Evolutionary conservation across 306 rosid species (phyloP).

Genomic region (Trifolium fragiferum): DNA sequence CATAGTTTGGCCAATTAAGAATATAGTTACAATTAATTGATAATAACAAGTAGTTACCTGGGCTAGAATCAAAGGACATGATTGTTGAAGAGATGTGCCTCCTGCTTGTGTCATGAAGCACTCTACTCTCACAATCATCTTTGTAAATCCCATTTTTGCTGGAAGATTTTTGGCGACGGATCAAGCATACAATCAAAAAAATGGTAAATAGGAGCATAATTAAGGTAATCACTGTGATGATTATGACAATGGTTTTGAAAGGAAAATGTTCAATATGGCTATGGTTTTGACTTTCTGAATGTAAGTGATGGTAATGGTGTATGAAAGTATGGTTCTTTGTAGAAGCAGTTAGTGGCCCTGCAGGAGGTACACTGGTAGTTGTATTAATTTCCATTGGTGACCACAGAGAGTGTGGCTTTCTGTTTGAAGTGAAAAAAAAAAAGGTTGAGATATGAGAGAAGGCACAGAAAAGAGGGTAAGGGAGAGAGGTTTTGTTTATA

Average conservation of each 20-base stretch:
- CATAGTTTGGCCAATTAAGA: not conserved
- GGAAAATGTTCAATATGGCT: constrained; percentile 49
- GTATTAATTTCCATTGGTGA: constrained; percentile 76
- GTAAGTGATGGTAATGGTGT: constrained; percentile 43
- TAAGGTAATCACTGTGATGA: constrained; percentile 46
- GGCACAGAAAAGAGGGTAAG: constrained; percentile 39
- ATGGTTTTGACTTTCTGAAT: constrained; percentile 44
- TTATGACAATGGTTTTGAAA: constrained; percentile 61
- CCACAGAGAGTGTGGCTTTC: constrained; percentile 44
- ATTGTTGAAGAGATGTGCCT: constrained; percentile 65
- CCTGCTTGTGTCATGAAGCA: constrained; percentile 52
- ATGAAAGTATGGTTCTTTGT: constrained; percentile 45
- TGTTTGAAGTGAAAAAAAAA: constrained; percentile 24
- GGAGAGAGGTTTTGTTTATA: constrained; percentile 18
- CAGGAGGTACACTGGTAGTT: constrained; percentile 39
- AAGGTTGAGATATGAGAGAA: constrained; percentile 34
- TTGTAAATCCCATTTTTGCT: constrained; percentile 43
- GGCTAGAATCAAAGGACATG: constrained; percentile 63
- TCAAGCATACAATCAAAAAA: constrained; percentile 55
- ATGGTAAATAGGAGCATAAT: constrained; percentile 52
- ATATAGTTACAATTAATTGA: not conserved
- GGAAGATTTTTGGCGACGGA: constrained; percentile 64
- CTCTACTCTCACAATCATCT: constrained; percentile 41
- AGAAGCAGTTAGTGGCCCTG: constrained; percentile 44
- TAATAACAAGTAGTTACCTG: constrained; percentile 56